Evolutionary conservation across 352 stramenopile genomes (phyloP), one percentile per base, ranked within the genome.

Genomic region (Pythium scleroteichum): DNA sequence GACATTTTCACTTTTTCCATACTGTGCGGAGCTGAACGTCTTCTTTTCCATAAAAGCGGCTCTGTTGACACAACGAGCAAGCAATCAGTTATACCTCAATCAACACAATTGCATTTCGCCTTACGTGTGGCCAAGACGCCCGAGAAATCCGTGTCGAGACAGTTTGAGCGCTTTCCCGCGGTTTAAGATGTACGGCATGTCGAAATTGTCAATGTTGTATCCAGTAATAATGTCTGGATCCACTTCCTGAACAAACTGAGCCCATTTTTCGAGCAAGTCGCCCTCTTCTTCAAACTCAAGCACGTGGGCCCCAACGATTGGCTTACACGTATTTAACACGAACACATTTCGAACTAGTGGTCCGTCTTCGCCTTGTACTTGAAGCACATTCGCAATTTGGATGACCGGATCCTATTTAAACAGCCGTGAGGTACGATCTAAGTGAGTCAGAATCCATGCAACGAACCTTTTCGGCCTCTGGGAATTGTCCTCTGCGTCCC

Each of bases 191-290:
- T 99, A 99, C 16, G 97, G 96, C 38, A 99, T 94, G 71, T 99
- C 98, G 71, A 99, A 99, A 76, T 99, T 99, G 71, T 99, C 85
- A 51, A 99, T 98, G 71, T 99, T 99, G 82, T 99, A 99, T 19
- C 98, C 97, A 24, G 97, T 99, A 60, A 99, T 92, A 54, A 99
- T 98, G 70, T 99, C 98, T 19, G 97, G 96, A 68, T 99, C 98
- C 62, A 87, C 89, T 53, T 90, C 78, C 53, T 95, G 83, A 33
- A 99, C 79, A 71, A 99, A 99, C 4, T 74, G 69, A n/a, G 91
- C 82, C 97, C 97, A 99, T 46, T 97, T 97, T 58, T 99, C 83
- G 13, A 99, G 85, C 82, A 99, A 88, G 5, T 99, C 96, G 49
- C 88, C 78, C 78, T 99, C 98, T 5, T 86, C 88, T 16, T 98